A percentile compares a stretch with the other conserved stretches of the same genome.
These are phyloP conservation scores for Wallacemonas sp. DNA, from an alignment of 208 protist genomes.

Conservation along the genomic window DNA sequence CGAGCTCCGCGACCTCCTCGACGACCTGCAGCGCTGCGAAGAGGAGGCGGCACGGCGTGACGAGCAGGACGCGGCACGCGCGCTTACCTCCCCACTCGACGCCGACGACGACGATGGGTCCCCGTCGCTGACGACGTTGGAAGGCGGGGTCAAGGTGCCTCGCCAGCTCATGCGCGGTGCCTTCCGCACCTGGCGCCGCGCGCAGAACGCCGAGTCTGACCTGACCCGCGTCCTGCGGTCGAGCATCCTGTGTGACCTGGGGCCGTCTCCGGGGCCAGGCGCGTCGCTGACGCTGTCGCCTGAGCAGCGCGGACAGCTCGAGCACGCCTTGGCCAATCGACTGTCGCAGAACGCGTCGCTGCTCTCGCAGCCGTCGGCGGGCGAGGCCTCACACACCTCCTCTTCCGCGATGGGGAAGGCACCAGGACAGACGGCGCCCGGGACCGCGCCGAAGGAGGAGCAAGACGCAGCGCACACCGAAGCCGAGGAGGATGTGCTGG, in stretches of 20 bases:
- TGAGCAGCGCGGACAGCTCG: slow-evolving; percentile 13
- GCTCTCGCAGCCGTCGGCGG: neutral
- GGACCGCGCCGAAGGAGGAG: too few relatives aligned
- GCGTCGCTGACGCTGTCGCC: slow-evolving; percentile 3
- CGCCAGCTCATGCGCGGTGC: neutral
- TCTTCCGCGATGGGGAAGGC: too few relatives aligned
- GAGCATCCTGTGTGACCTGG: slow-evolving; percentile 35
- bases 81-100: slow-evolving; percentile 6
- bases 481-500: neutral
- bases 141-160: slow-evolving; percentile 10
- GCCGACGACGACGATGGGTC: neutral
- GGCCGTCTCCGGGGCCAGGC: neutral
- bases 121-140: neutral
- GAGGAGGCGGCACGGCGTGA: neutral
- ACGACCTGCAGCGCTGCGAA: slow-evolving; percentile 15
- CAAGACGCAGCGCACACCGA: neutral
- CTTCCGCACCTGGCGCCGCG: slow-evolving; percentile 12
- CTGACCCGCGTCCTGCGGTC: slow-evolving; percentile 21
- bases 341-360: neutral
- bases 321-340: slow-evolving; percentile 6
- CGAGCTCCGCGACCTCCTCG: slow-evolving; percentile 32
- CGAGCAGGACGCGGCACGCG: slow-evolving; percentile 4
- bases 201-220: neutral
- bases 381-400: too few relatives aligned
- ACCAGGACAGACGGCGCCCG: too few relatives aligned